These are phyloP conservation scores for Penicillium psychrosexuale DNA, from an alignment of 2,329 filamentous ascomycete genomes.

Conservation along the genomic window DNA sequence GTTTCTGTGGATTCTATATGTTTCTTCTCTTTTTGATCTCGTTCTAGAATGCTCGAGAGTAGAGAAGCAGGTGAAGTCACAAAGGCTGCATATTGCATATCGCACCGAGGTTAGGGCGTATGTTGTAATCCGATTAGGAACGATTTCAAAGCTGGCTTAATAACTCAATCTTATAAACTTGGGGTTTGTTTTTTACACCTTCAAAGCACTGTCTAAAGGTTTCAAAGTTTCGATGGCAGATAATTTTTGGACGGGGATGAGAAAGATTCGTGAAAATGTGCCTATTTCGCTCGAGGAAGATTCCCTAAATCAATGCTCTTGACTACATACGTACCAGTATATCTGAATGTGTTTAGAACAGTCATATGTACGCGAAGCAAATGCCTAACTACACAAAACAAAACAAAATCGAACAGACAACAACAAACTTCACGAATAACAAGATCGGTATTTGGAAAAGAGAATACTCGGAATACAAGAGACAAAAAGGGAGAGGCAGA, in stretches of 20 bases:
- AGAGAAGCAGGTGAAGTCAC: background rate
- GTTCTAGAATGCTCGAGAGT: background rate
- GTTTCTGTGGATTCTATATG: background rate
- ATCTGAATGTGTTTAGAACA: too few species aligned
- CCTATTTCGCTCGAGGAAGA: too few species aligned
- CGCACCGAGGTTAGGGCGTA: background rate
- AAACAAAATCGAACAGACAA: conserved; percentile 1
- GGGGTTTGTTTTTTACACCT: too few species aligned
- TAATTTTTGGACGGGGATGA: too few species aligned
- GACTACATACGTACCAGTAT: too few species aligned
- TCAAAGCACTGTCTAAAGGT: too few species aligned
- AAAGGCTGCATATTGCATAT: background rate
- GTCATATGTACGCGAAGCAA: conserved; percentile 4
- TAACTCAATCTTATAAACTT: too few species aligned
- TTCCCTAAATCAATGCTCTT: too few species aligned
- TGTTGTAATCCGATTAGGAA: too few species aligned
- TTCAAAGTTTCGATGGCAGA: too few species aligned
- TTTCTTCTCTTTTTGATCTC: background rate
- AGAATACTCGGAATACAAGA: conserved; percentile 3
- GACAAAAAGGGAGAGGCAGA: background rate
- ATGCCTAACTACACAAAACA: conserved; percentile 15
- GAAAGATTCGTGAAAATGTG: too few species aligned
- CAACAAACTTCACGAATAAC: conserved; percentile 14
- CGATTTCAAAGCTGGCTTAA: too few species aligned
- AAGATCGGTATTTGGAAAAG: conserved; percentile 21